Conservation (phyloP, 352 stramenopile species). For the Phytophthora vignae region DNA sequence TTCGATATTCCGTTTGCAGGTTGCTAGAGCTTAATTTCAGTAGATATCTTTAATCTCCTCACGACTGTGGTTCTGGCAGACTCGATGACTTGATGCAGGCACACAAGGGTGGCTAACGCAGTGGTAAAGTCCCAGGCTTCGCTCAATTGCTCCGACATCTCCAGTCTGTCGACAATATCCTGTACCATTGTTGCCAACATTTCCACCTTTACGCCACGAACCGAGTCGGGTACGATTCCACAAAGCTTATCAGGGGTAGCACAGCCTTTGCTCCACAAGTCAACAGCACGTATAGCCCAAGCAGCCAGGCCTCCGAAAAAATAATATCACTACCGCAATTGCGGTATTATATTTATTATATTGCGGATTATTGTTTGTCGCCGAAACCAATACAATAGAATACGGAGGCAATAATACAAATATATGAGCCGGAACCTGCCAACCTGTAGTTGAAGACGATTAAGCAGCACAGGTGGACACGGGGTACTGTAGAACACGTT, state of each 20-base stretch:
- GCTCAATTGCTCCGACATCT: conserved; percentile 39
- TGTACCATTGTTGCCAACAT: conserved; percentile 3
- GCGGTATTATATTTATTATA: no score
- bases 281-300: conserved; percentile 15
- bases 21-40: neutral
- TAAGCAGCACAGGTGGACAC: no score
- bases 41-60: conserved; percentile 8
- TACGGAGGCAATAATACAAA: no score
- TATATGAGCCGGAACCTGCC: no score
- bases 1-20: no score
- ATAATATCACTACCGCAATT: no score
- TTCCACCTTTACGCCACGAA: conserved; percentile 46
- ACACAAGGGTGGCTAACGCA: conserved; percentile 39
- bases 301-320: no score
- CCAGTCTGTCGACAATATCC: conserved; percentile 17
- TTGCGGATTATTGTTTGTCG: no score
- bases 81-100: conserved; percentile 48
- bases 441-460: no score
- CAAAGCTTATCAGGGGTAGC: conserved; percentile 22
- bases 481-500: no score
- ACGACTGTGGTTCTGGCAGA: conserved; percentile 11
- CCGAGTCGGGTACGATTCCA: conserved; percentile 32
- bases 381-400: no score
- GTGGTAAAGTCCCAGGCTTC: conserved; percentile 44
- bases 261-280: conserved; percentile 3